These are phyloP conservation scores for Phaffia australis DNA, from an alignment of 768 basidiomycete species.

Conservation along the genomic window DNA sequence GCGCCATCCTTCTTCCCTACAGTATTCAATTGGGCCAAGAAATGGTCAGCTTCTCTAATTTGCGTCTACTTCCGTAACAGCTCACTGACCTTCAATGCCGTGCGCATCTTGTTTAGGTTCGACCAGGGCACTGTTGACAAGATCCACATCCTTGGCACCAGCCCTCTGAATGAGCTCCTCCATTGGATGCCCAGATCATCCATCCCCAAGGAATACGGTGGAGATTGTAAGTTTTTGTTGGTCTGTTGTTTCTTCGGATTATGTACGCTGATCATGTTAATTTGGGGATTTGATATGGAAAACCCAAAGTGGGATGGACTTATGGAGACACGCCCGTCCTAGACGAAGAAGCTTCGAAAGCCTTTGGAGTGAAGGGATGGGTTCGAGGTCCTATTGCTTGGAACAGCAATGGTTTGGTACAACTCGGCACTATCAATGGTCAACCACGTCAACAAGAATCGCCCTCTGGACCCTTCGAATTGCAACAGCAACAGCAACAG, in stretches of 20 bases:
- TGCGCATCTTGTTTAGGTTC: constrained; percentile 5
- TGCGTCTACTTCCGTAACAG: too few species aligned
- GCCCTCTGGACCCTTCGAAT: too few species aligned
- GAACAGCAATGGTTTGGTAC: constrained; percentile 2
- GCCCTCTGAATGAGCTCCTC: constrained; percentile 12
- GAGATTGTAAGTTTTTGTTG: not conserved
- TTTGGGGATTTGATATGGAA: too few species aligned
- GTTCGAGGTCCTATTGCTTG: constrained; percentile 13
- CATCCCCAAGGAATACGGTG: constrained; percentile 25
- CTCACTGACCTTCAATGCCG: not conserved
- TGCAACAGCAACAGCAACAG: too few species aligned
- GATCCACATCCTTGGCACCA: constrained; percentile 22
- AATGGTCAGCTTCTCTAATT: constrained; percentile 14
- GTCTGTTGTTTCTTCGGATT: too few species aligned
- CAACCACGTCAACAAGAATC: not conserved
- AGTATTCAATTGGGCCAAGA: constrained; percentile 27
- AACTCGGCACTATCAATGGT: not conserved
- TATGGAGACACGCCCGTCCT: constrained; percentile 21
- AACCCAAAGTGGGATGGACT: constrained; percentile 21
- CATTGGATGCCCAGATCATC: constrained; percentile 17
- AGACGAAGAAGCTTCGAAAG: constrained; percentile 12
- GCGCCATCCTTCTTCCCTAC: constrained; percentile 27
- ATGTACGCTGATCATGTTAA: too few species aligned
- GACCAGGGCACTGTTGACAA: constrained; percentile 24
- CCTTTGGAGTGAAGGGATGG: constrained; percentile 1